These are phyloP conservation scores for Cercospora zeae-maydis DNA, from an alignment of 2,329 filamentous ascomycete genomes.

Conservation along the genomic window DNA sequence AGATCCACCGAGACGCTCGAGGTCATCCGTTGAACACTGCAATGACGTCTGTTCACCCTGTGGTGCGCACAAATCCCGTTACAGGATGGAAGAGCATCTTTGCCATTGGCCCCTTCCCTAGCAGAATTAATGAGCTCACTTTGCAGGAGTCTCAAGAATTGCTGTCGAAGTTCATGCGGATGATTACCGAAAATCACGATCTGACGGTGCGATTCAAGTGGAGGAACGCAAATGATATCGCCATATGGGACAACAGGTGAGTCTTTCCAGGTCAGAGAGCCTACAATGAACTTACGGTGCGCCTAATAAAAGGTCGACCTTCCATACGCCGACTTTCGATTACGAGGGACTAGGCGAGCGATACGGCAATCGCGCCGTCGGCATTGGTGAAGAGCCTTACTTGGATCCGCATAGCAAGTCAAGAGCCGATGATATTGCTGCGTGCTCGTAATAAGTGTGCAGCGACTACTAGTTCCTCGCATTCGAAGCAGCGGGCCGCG, in stretches of 20 bases:
- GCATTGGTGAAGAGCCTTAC: constrained; percentile 55
- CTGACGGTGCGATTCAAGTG: constrained; percentile 50
- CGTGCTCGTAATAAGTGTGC: not conserved
- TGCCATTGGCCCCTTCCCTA: constrained; percentile 57
- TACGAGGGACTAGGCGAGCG: constrained; percentile 54
- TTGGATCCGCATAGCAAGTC: constrained; percentile 51
- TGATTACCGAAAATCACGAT: constrained; percentile 50
- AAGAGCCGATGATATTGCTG: constrained; percentile 25
- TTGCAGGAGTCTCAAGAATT: constrained; percentile 26
- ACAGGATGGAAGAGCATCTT: constrained; percentile 61
- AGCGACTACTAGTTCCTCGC: no score
- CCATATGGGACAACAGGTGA: constrained; percentile 63
- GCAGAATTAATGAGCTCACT: constrained; percentile 53
- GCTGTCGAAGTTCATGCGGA: constrained; percentile 24
- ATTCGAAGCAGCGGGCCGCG: no score
- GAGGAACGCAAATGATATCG: constrained; percentile 48
- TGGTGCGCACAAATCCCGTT: constrained; percentile 58
- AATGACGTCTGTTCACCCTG: constrained; percentile 41
- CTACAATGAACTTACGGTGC: not conserved
- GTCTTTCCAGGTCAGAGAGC: not conserved
- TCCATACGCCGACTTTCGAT: constrained; percentile 62
- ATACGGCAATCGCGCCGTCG: constrained; percentile 53
- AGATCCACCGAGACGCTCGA: constrained; percentile 23
- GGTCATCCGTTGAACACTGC: constrained; percentile 29
- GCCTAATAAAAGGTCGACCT: constrained; percentile 43